Conservation (phyloP, 805 yeast species). For the Lipomyces starkeyi region DNA sequence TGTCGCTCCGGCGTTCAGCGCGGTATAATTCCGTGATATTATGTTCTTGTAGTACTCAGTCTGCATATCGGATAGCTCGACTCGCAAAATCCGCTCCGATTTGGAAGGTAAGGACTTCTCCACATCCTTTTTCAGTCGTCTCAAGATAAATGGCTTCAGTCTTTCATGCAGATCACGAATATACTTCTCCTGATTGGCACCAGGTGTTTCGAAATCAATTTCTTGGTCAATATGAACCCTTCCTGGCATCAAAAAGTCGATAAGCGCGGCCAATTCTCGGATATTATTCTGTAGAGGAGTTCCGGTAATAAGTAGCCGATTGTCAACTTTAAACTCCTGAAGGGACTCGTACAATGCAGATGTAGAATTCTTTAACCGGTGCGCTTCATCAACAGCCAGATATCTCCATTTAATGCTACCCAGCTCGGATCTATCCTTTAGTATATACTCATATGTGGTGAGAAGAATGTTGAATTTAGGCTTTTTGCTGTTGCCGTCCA, state of each 20-base stretch:
- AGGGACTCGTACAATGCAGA: conserved; percentile 90
- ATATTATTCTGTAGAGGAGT: conserved; percentile 97
- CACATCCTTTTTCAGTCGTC: conserved; percentile 95
- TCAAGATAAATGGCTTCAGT: conserved; percentile 87
- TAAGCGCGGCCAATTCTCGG: conserved; percentile 92
- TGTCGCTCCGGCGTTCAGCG: conserved; percentile 81
- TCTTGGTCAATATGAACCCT: conserved; percentile 88
- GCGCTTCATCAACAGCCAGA: conserved; percentile 98
- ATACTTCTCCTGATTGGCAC: conserved; percentile 83
- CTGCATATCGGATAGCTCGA: conserved; percentile 92
- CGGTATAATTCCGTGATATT: conserved; percentile 87
- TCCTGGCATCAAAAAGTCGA: conserved; percentile 96
- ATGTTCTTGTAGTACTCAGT: conserved; percentile 95
- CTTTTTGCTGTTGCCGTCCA: conserved; percentile 61
- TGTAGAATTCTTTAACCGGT: conserved; percentile 91
- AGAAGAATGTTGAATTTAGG: conserved; percentile 89
- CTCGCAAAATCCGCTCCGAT: conserved; percentile 92
- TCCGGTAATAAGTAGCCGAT: conserved; percentile 91
- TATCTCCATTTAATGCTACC: conserved; percentile 93
- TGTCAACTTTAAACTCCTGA: conserved; percentile 77
- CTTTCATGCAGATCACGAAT: conserved; percentile 83
- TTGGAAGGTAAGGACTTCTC: conserved; percentile 96
- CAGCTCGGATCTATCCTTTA: conserved; percentile 82
- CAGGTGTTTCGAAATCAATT: conserved; percentile 90
- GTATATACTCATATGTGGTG: conserved; percentile 95